Conservation (phyloP, 73 alveolate species). For the Blepharisma japonicum region DNA sequence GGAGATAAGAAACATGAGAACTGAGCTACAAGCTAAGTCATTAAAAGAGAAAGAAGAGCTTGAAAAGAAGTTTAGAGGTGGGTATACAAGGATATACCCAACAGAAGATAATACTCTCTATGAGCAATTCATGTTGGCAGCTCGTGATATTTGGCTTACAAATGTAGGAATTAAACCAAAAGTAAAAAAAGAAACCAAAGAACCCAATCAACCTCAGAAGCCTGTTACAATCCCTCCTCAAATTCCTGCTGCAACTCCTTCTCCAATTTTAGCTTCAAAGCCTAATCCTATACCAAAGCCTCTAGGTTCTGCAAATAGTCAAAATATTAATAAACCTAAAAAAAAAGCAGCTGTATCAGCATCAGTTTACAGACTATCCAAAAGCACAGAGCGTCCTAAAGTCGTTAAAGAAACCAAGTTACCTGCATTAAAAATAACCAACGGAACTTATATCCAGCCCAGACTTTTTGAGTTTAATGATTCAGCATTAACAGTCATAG, state of each 20-base stretch:
- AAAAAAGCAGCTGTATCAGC: neutral
- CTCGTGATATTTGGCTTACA: conserved; percentile 26
- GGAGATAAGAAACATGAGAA: neutral
- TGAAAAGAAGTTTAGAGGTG: conserved; percentile 4
- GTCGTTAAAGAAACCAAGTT: neutral
- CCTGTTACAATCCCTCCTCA: too few species aligned
- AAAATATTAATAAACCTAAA: neutral
- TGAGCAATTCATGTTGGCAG: conserved; percentile 10
- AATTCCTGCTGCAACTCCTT: neutral
- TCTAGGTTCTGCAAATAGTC: neutral
- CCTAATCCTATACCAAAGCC: neutral
- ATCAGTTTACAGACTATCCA: neutral
- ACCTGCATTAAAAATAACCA: neutral
- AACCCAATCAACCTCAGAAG: too few species aligned
- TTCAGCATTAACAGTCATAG: neutral
- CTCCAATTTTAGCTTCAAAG: neutral
- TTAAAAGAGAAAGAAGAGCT: neutral
- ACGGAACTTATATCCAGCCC: conserved; percentile 6
- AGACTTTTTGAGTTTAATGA: conserved; percentile 25
- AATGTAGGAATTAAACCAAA: conserved; percentile 16
- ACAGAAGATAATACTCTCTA: neutral
- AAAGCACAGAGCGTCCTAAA: neutral
- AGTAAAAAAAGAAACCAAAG: neutral
- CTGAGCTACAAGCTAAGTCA: neutral
- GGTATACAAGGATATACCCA: conserved; percentile 13